Evolutionary conservation across 2,329 filamentous ascomycete species (phyloP).

Genomic region (Pseudophaeomoniella oleicola): DNA sequence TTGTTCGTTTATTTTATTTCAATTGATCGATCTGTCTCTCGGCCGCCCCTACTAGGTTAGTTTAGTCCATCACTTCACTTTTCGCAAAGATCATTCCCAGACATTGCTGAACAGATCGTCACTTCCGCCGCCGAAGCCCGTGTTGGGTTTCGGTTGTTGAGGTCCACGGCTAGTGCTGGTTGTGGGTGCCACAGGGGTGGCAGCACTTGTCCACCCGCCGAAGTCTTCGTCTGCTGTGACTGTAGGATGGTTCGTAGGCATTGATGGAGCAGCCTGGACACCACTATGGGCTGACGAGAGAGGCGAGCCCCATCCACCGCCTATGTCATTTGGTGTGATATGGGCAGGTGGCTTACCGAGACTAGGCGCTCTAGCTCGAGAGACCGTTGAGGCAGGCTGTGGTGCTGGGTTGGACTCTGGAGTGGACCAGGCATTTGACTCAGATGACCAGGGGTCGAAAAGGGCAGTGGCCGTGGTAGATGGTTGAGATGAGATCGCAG

Average conservation of each 20-base stretch:
- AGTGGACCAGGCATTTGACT: slow-evolving; percentile 1
- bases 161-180: neutral
- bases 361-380: slow-evolving; percentile 18
- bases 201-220: slow-evolving; percentile 77
- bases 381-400: too few relatives aligned
- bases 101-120: slow-evolving; percentile 95
- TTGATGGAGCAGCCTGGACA: too few relatives aligned
- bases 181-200: slow-evolving; percentile 31
- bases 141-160: slow-evolving; percentile 40
- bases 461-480: slow-evolving; percentile 4
- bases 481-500: slow-evolving; percentile 17
- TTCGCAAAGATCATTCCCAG: slow-evolving; percentile 80
- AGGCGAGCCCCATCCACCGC: slow-evolving; percentile 46
- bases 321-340: slow-evolving; percentile 46
- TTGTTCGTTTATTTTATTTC: too few relatives aligned
- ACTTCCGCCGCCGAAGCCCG: slow-evolving; percentile 40
- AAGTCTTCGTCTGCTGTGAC: slow-evolving; percentile 89
- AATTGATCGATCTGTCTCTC: too few relatives aligned
- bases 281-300: slow-evolving; percentile 21
- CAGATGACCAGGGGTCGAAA: neutral
- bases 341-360: slow-evolving; percentile 26
- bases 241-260: too few relatives aligned
- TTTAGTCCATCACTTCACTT: too few relatives aligned
- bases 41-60: too few relatives aligned
- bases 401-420: slow-evolving; percentile 6